Base-by-base conservation (phyloP, 306 rosid genomes). In the Chamaecrista fasciculata region DNA sequence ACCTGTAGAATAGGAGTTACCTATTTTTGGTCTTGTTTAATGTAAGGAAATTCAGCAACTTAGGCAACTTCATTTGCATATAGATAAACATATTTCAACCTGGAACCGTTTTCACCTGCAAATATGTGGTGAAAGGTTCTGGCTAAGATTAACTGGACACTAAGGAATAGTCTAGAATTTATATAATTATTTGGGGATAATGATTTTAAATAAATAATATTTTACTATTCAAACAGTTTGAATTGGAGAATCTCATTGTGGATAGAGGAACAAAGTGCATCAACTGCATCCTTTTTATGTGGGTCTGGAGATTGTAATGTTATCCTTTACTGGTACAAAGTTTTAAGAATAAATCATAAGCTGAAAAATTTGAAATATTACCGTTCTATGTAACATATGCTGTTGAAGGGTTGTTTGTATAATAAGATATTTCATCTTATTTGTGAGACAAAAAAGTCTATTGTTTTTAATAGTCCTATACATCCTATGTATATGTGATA, bases 401-500 rank as follows among this genome's bases (percentile, higher is more conserved):
- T 2, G 72, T 33, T 33, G 31, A 50, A 23, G 23, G 21, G 29
- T 31, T 53, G 48, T 56, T 26, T 18, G 29, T 62, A 8, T 40
- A 2, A 59, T 62, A n/a, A 4, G 50, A 7, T 42, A 12, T 29
- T 69, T 24, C 29, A 62, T 42, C 52, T 61, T 39, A 26, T 47
- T 60, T 71, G 37, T 15, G 74, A 57, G 40, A 20, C 62, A 5
- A 16, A 44, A 62, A 28, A 11, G 11, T 6, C 51, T 43, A 15
- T n/a, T 37, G 29, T 62, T 4, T 26, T 49, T 19, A 6, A 8
- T 37, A 26, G 47, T 50, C 2, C 46, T 12, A n/a, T n/a, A n/a
- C 46, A 43, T 59, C 16, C 36, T 9, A 24, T 53, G 4, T 34
- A 7, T 60, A 37, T 52, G 59, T 73, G 57, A 64, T 66, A n/a